phyloP scores from a whole-genome alignment of 768 basidiomycete species.

The Macrolepiota dolichaula region DNA sequence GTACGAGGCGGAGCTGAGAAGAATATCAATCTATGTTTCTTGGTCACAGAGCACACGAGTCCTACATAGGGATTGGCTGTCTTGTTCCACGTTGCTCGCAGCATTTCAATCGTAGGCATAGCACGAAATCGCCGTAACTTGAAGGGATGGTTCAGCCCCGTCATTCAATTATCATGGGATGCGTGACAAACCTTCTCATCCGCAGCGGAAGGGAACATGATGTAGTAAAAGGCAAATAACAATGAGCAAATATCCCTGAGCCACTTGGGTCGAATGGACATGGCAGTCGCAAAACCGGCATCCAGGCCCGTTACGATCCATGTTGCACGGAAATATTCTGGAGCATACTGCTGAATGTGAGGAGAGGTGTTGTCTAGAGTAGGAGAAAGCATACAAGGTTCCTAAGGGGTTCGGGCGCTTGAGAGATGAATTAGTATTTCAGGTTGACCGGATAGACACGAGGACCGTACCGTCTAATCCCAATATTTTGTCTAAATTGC shows the following conservation, averaged over 20 bases:
- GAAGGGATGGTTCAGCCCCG: not conserved
- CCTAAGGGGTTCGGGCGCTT: slow-evolving; percentile 92
- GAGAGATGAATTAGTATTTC: slow-evolving; percentile 7
- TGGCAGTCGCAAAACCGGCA: slow-evolving; percentile 94
- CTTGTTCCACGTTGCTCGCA: slow-evolving; percentile 96
- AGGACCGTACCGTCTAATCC: slow-evolving; percentile 63
- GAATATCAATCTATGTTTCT: slow-evolving; percentile 2
- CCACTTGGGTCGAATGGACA: slow-evolving; percentile 91
- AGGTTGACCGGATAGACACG: not conserved
- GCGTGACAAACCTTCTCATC: slow-evolving; percentile 81
- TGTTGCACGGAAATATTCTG: slow-evolving; percentile 92
- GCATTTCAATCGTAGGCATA: slow-evolving; percentile 93
- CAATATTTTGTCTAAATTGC: slow-evolving; percentile 82
- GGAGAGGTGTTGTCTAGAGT: not conserved
- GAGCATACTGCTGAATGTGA: slow-evolving; percentile 62
- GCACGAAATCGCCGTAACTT: slow-evolving; percentile 91
- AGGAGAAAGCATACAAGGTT: slow-evolving; percentile 57
- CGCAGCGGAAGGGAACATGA: slow-evolving; percentile 80
- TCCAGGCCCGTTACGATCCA: slow-evolving; percentile 95
- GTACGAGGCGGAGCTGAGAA: slow-evolving; percentile 61
- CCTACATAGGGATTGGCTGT: slow-evolving; percentile 87
- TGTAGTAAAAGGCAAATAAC: slow-evolving; percentile 86
- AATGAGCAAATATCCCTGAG: slow-evolving; percentile 83
- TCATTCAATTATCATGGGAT: not conserved
- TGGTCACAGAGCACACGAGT: slow-evolving; percentile 7